Evolutionary conservation across 148 eudicot genomes (phyloP), one percentile per base, ranked within the genome.

Genomic region (Talinum fruticosum): DNA sequence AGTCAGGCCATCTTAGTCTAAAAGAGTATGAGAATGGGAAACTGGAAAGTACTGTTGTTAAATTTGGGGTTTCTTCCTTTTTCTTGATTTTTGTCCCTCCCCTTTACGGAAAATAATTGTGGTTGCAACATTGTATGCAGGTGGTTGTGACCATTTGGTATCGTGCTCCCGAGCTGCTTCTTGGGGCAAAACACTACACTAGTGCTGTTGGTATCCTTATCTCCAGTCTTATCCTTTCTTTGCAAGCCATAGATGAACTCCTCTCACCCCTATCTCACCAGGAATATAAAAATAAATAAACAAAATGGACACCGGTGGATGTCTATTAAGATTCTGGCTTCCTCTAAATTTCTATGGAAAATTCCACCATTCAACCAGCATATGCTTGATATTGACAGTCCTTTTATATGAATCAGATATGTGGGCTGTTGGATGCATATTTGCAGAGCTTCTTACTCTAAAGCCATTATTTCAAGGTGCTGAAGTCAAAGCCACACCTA

Each of bases 381-480:
- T 59, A 38, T 72, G 19, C 14, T 66, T 6, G 53, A 24, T 24
- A 57, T 68, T 70, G 72, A 78, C 69, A 29, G 36, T 68, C 18
- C 76, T 75, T 79, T 62, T 69, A 10, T 65, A 51, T 72, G 79
- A 30, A 79, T 81, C 77, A 95, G 99, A 95, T 82, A 95, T 91
- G 99, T 95, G 99, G 99, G 99, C 97, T 80, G 97, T 95, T 79
- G 99, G 99, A 53, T 95, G 99, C 86, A 95, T 95, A 82, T 95
- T 95, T 95, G 99, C 97, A 68, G 99, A 93, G 85, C 97, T 95
- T 86, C 80, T 95, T 71, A 91, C 99, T 53, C 84, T 95, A 68
- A 95, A 95, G 84, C 99, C 97, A 74, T 85, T 95, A 62, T 95
- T 95, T 85, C 99, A 95, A 95, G 99, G 99, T 49, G 92, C 95